Conservation (phyloP, 2,329 filamentous ascomycete species). For the Passalora sequoiae region DNA sequence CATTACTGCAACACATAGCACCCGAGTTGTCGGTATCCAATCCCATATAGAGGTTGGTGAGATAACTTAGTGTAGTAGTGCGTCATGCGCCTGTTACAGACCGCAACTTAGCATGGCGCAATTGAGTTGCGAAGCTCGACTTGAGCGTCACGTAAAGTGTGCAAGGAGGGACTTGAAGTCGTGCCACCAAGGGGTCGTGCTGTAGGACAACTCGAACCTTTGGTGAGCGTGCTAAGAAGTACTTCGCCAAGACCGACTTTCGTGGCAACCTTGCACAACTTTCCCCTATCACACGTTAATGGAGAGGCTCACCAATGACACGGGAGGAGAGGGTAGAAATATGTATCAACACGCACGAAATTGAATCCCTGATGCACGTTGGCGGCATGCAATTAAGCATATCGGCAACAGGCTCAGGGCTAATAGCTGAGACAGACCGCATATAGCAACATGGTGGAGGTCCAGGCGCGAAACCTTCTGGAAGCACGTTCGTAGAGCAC, state of each 20-base stretch:
- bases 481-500: not conserved
- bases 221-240: not conserved
- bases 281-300: not conserved
- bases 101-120: not conserved
- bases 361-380: not conserved
- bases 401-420: not conserved
- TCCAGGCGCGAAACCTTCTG: constrained; percentile 1
- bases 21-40: too few relatives aligned
- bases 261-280: not conserved
- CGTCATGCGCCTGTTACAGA: not conserved
- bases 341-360: not conserved
- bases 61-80: not conserved
- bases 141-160: too few relatives aligned
- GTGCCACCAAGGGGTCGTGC: not conserved
- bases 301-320: not conserved
- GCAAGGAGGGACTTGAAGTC: not conserved
- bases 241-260: not conserved
- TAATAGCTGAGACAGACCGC: not conserved
- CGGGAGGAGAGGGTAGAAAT: not conserved
- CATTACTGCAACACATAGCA: constrained; percentile 2
- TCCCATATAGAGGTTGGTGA: too few relatives aligned
- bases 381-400: not conserved
- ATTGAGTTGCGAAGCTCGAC: too few relatives aligned
- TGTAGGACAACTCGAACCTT: not conserved
- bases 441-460: not conserved